phyloP scores from a whole-genome alignment of 2,329 filamentous ascomycete species.

The Drechslerella dactyloides region DNA sequence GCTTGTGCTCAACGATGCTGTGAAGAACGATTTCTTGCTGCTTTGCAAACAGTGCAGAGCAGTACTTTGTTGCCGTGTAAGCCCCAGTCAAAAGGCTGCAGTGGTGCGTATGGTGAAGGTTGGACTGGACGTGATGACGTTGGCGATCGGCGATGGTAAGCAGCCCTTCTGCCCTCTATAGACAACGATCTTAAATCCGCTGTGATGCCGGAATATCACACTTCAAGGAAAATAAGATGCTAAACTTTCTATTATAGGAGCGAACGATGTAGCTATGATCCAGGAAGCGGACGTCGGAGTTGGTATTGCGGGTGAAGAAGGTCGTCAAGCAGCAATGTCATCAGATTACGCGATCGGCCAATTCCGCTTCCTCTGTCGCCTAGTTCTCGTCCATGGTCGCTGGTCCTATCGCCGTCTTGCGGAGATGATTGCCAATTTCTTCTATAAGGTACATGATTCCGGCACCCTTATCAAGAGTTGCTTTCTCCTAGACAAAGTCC shows the following conservation, averaged over 20 bases:
- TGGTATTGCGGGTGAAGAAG: slow-evolving; percentile 88
- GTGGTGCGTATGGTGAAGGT: slow-evolving; percentile 95
- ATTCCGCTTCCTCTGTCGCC: slow-evolving; percentile 83
- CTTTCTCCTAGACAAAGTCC: slow-evolving; percentile 4
- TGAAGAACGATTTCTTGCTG: slow-evolving; percentile 91
- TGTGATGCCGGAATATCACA: too few species aligned
- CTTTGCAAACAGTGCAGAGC: slow-evolving; percentile 97
- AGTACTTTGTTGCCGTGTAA: slow-evolving; percentile 95
- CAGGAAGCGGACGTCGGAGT: slow-evolving; percentile 97
- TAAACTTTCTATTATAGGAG: slow-evolving; percentile 57
- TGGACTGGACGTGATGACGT: slow-evolving; percentile 92
- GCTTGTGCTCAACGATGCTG: slow-evolving; percentile 77
- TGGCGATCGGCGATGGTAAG: slow-evolving; percentile 83
- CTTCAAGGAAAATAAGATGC: too few species aligned
- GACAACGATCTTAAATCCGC: too few species aligned
- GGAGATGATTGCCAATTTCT: slow-evolving; percentile 97
- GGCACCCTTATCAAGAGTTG: neutral
- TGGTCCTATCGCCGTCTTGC: slow-evolving; percentile 96
- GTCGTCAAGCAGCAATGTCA: slow-evolving; percentile 88
- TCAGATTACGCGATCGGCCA: slow-evolving; percentile 95
- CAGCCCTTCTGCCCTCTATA: neutral
- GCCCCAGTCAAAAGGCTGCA: slow-evolving; percentile 94
- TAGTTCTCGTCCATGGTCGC: slow-evolving; percentile 87
- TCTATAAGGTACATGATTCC: slow-evolving; percentile 76
- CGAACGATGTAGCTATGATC: slow-evolving; percentile 97